phyloP scores from a whole-genome alignment of 139 green algal species.

The Coccomyxa sp. region DNA sequence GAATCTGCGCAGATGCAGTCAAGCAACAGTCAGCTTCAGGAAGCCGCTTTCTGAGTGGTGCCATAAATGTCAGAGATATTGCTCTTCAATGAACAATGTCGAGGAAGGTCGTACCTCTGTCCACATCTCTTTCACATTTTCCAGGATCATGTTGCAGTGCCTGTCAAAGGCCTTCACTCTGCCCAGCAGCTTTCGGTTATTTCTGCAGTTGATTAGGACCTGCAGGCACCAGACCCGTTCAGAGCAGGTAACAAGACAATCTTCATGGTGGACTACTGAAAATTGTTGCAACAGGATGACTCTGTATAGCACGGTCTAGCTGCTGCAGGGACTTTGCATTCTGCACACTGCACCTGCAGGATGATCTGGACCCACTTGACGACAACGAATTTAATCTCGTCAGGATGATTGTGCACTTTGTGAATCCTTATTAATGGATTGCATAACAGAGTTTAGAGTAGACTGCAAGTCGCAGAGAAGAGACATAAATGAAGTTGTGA shows the following conservation, averaged over 20 bases:
- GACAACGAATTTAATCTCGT: not conserved
- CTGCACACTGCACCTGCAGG: not conserved
- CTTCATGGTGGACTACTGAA: too few species aligned
- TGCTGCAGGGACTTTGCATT: too few species aligned
- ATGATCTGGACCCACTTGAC: not conserved
- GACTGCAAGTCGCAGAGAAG: not conserved
- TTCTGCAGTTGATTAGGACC: conserved; percentile 98
- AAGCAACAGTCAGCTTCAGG: not conserved
- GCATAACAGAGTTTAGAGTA: too few species aligned
- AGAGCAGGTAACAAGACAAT: not conserved
- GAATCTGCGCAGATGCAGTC: conserved; percentile 51
- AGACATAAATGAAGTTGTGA: not conserved
- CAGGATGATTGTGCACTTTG: not conserved
- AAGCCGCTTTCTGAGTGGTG: not conserved
- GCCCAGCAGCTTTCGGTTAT: conserved; percentile 97
- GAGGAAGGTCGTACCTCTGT: conserved; percentile 70
- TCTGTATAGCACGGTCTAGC: too few species aligned
- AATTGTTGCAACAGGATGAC: too few species aligned
- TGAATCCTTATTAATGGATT: not conserved
- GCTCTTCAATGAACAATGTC: not conserved
- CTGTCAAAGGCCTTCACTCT: conserved; percentile 98
- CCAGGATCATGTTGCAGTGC: conserved; percentile 99
- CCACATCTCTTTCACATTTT: conserved; percentile 99
- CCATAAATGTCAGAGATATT: not conserved
- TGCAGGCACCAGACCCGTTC: conserved; percentile 30